phyloP scores from a whole-genome alignment of 1,284 basidiomycete genomes.

The Ustilago trichophora region DNA sequence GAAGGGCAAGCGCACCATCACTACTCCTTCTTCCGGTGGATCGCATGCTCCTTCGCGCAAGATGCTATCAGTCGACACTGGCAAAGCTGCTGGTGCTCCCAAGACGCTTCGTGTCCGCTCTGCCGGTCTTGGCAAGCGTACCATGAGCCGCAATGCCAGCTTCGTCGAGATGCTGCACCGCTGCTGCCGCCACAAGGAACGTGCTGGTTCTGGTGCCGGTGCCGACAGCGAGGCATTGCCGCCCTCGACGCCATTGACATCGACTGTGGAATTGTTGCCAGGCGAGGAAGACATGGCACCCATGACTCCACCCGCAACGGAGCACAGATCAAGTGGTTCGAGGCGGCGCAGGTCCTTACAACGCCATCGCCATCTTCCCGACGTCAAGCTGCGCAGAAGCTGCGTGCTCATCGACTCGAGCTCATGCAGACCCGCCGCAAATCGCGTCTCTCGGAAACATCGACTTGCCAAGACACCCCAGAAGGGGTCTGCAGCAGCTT shows the following conservation, averaged over 20 bases:
- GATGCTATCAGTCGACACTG: constrained; percentile 37
- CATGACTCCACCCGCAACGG: constrained; percentile 62
- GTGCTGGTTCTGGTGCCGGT: background rate
- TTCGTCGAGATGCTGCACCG: constrained; percentile 15
- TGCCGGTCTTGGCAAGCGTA: constrained; percentile 33
- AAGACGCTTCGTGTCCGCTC: constrained; percentile 41
- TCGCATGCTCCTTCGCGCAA: constrained; percentile 29
- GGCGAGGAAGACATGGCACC: constrained; percentile 33
- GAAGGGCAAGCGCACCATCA: constrained; percentile 36
- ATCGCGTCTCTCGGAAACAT: constrained; percentile 36
- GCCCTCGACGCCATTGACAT: constrained; percentile 32
- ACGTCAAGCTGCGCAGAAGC: constrained; percentile 29
- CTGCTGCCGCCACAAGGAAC: background rate
- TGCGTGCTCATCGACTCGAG: constrained; percentile 43
- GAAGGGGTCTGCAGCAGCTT: constrained; percentile 10
- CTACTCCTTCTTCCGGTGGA: constrained; percentile 12
- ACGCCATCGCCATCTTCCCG: constrained; percentile 55
- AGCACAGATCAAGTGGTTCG: constrained; percentile 60
- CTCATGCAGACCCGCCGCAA: constrained; percentile 38
- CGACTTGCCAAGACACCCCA: constrained; percentile 39
- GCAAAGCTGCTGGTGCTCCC: constrained; percentile 34
- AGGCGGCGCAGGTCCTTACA: constrained; percentile 57
- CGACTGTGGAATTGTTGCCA: constrained; percentile 7
- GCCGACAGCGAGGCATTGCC: constrained; percentile 8
- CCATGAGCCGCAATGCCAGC: constrained; percentile 41